phyloP scores from a whole-genome alignment of 2,329 filamentous ascomycete species.

The Fusarium redolens region DNA sequence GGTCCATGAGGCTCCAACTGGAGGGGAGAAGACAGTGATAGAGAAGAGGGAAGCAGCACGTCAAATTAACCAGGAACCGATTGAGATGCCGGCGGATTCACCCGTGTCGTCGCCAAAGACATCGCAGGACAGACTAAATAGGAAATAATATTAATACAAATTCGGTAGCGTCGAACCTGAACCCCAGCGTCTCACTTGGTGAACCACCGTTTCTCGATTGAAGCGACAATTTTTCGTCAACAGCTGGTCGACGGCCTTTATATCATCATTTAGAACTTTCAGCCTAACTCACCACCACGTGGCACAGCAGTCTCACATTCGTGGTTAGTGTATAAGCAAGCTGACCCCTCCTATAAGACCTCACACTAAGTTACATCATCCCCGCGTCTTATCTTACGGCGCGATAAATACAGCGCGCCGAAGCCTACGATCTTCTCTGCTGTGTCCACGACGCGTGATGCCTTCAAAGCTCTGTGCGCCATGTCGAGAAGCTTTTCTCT shows the following conservation, averaged over 20 bases:
- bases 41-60: neutral
- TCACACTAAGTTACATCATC: neutral
- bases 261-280: no score
- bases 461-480: neutral
- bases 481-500: neutral
- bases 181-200: accelerated
- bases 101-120: neutral
- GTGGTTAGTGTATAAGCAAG: neutral
- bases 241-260: accelerated
- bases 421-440: neutral
- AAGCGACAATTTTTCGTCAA: accelerated
- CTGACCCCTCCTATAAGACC: neutral
- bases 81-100: slow-evolving; percentile 1
- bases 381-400: neutral
- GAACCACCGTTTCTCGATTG: accelerated
- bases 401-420: neutral
- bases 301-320: neutral
- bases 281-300: neutral
- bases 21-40: neutral
- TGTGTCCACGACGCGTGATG: neutral
- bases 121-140: neutral
- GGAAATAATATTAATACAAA: neutral
- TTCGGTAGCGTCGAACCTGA: accelerated
- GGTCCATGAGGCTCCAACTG: neutral
- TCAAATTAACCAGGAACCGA: slow-evolving; percentile 1